Evolutionary conservation across 2,329 filamentous ascomycete genomes (phyloP).

Genomic region (Aspergillus japonicus): DNA sequence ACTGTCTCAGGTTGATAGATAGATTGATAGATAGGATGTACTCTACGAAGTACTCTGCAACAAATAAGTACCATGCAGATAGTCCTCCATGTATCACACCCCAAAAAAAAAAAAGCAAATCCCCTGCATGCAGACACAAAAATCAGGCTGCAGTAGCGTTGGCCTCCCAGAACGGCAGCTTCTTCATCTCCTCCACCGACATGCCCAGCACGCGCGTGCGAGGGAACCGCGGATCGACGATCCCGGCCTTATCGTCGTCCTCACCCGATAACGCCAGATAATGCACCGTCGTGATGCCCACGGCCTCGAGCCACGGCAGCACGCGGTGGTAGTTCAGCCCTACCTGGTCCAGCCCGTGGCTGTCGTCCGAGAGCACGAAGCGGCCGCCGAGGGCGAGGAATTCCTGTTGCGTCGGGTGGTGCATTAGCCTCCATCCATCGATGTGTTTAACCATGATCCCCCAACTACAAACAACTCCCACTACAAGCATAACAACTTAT

Average conservation of each 20-base stretch:
- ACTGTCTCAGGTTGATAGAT: too few species aligned
- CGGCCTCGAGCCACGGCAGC: constrained; percentile 64
- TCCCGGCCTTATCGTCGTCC: constrained; percentile 3
- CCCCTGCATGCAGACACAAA: background rate
- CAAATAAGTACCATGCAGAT: too few species aligned
- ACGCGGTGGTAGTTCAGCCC: constrained; percentile 77
- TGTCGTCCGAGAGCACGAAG: constrained; percentile 93
- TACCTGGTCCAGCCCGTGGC: constrained; percentile 82
- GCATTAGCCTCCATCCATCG: too few species aligned
- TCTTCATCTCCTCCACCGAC: constrained; percentile 35
- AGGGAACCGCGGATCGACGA: constrained; percentile 39
- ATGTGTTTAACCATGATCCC: too few species aligned
- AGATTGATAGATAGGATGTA: too few species aligned
- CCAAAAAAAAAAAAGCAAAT: too few species aligned
- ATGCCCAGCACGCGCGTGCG: constrained; percentile 33
- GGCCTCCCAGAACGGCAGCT: constrained; percentile 33
- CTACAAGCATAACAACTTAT: too few species aligned
- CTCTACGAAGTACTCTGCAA: too few species aligned
- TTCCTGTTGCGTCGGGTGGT: constrained; percentile 47
- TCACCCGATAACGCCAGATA: constrained; percentile 34
- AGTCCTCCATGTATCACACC: too few species aligned
- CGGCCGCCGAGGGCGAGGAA: constrained; percentile 71
- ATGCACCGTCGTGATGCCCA: constrained; percentile 40
- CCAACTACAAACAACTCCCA: too few species aligned
- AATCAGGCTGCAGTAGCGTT: background rate